These are phyloP conservation scores for Colletotrichum horii DNA, from an alignment of 2,329 filamentous ascomycete genomes.

Conservation along the genomic window DNA sequence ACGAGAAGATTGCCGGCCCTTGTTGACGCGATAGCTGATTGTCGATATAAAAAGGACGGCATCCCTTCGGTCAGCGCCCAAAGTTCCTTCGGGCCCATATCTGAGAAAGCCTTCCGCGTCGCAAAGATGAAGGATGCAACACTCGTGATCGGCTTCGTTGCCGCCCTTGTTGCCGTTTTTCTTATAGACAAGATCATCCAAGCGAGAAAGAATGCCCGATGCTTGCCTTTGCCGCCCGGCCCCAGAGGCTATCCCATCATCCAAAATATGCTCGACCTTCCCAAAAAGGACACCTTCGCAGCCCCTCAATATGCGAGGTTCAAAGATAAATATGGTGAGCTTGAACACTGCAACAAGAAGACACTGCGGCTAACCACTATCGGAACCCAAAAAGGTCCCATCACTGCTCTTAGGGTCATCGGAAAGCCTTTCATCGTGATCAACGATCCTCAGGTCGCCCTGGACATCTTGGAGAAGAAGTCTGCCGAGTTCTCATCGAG, in stretches of 20 bases:
- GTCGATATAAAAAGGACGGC: background rate
- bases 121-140: background rate
- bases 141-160: background rate
- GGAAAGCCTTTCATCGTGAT: conserved; percentile 46
- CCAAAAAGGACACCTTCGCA: conserved; percentile 32
- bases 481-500: conserved; percentile 35
- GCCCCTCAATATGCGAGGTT: conserved; percentile 37
- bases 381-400: conserved; percentile 8
- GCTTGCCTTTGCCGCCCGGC: conserved; percentile 24
- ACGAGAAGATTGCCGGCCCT: background rate
- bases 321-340: conserved; percentile 33
- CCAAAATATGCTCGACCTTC: conserved; percentile 51
- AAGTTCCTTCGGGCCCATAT: background rate
- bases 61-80: background rate
- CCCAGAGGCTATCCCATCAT: conserved; percentile 42
- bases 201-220: background rate
- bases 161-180: background rate
- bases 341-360: background rate
- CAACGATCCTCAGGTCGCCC: conserved; percentile 37
- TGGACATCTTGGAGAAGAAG: conserved; percentile 42
- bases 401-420: conserved; percentile 38
- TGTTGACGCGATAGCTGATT: background rate
- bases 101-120: background rate
- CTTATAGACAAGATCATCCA: background rate
- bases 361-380: background rate